Evolutionary conservation across 495 filamentous ascomycete species (phyloP), one percentile per base, ranked within the genome.

Genomic region (Schizothecium vesticola): DNA sequence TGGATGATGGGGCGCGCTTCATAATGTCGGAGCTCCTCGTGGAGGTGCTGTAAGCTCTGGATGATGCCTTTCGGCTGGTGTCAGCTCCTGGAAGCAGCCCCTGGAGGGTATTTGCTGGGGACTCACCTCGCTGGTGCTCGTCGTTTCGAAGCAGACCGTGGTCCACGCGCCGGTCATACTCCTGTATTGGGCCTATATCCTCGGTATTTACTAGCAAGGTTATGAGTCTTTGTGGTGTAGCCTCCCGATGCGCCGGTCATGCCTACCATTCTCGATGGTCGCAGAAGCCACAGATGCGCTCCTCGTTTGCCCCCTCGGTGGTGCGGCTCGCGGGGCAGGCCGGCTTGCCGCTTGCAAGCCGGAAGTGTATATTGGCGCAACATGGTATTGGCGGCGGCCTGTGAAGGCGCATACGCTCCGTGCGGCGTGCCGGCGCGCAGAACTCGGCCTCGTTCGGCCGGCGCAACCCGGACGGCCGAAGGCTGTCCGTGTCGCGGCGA

Each of bases 1-100:
- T 91, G 92, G 28, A 91, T 81, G 43, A 97, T 90, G 29, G 85
- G 80, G 1, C 87, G 91, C 0, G 92, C 86, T 8, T 82, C 77
- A 80, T 98, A 97, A 59, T 85, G 79, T 69, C 85, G 83, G 4
- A 99, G 86, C 68, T 91, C 89, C 65, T 96, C 88, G 77, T 97
- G 92, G 19, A 99, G 86, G 73, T 94, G 88, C 76, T 99, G 94
- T 3, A 99, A 85, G 72, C 84, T 88, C 71, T 94, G 88, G 63
- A 99, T 91, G 69, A 99, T 95, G 23, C 87, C 91, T 94, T 67
- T 59, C 21, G 24, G 55, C 13, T 11, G 28, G 23, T 13, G 62
- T 67, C 33, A 61, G 36, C 25, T 19, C 11, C 12, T 23, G 26
- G 3, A 5, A 5, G 33, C 33, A n/a, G 26, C 3, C 19, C 7